Base-by-base conservation (phyloP, 2,329 filamentous ascomycete genomes). In the Colletotrichum higginsianum region DNA sequence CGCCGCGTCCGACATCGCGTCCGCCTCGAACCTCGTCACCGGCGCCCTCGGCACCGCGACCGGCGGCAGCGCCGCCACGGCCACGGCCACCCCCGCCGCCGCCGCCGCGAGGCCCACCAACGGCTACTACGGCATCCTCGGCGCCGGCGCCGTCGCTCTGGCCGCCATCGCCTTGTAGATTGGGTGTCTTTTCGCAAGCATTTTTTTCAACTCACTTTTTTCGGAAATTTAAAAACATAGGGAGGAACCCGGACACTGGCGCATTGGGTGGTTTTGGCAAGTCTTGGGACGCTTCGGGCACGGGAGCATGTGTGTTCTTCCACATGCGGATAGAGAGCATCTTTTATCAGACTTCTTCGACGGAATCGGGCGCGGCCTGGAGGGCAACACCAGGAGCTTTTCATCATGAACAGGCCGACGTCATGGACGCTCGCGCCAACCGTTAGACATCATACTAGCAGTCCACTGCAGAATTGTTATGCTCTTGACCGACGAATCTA, bases 1-100 rank as follows among this genome's bases (percentile, higher is more conserved):
- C 2, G 44, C 38, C 61, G 35, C 71, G 18, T 53, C 53, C 49
- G 73, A 69, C 46, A 30, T 74, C 47, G 73, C 70, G 2, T 73
- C 73, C 46, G 73, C 73, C 0, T 74, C 73, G n/a, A 60, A 55
- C 46, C 61, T 74, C 18, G 60, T 74, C 30, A 64, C 56, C n/a
- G 65, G 61, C 53, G 72, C 62, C 12, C 50, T 72, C 16, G 61
- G 61, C 38, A 73, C 66, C 21, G 71, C 66, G 6, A 58, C 49
- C 13, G 65, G 55, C 26, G 50, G 64, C 30, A 40, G 15, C 47
- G 47, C 64, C 23, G 13, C 67, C 1, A 26, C 64, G 7, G 26
- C 67, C 35, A 55, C 68, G 8, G 46, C 46, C 13, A 50, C 58
- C 13, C 52, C 58, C 0, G 35, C 65, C 15, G 61, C 52, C 18